phyloP scores from a whole-genome alignment of 768 basidiomycete species.

The Kwoniella pini region DNA sequence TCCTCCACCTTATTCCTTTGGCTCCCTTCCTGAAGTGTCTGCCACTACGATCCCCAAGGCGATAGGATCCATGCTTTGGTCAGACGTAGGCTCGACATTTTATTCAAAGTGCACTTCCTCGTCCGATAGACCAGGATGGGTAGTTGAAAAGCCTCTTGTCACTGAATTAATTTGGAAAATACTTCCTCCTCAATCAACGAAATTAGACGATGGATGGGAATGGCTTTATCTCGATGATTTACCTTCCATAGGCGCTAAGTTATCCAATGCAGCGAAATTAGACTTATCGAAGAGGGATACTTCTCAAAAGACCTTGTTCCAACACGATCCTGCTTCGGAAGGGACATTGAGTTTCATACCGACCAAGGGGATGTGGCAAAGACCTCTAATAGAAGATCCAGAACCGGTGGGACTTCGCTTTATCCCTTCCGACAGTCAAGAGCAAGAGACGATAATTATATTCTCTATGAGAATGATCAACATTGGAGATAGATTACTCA shows the following conservation, averaged over 20 bases:
- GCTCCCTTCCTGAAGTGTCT: neutral
- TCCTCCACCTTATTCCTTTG: slow-evolving; percentile 26
- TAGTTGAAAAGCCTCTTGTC: slow-evolving; percentile 16
- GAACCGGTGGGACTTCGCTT: neutral
- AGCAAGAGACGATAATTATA: slow-evolving; percentile 29
- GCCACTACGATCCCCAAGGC: slow-evolving; percentile 8
- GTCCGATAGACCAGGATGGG: slow-evolving; percentile 30
- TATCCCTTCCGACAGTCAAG: slow-evolving; percentile 1
- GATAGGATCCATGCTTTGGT: slow-evolving; percentile 34
- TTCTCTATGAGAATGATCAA: slow-evolving; percentile 20
- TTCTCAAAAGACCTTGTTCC: neutral
- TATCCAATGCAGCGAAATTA: neutral
- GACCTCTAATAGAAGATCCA: slow-evolving; percentile 1
- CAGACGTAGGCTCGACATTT: slow-evolving; percentile 36
- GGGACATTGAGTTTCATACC: slow-evolving; percentile 20
- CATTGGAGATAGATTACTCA: slow-evolving; percentile 25
- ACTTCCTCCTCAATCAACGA: neutral
- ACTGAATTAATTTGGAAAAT: slow-evolving; percentile 32
- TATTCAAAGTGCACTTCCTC: slow-evolving; percentile 29
- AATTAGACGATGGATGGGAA: slow-evolving; percentile 10
- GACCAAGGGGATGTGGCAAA: slow-evolving; percentile 1
- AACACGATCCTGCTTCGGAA: slow-evolving; percentile 15
- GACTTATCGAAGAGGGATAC: slow-evolving; percentile 9
- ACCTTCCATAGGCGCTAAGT: neutral
- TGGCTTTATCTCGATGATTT: slow-evolving; percentile 16